These are phyloP conservation scores for Inonotus hispidus DNA, from an alignment of 1,284 basidiomycete genomes.

Conservation along the genomic window DNA sequence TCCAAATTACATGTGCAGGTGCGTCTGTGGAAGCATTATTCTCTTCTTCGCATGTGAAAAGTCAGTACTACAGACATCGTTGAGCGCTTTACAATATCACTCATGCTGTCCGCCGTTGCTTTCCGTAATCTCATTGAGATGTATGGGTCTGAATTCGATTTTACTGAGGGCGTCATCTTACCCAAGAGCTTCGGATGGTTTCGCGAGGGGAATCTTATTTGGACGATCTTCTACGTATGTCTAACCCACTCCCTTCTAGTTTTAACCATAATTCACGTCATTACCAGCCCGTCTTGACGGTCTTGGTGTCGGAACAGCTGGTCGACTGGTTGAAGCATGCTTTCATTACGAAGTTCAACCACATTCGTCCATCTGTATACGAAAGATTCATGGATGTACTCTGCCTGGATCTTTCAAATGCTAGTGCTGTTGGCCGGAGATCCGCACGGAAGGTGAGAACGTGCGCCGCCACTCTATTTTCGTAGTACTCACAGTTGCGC, in stretches of 20 bases:
- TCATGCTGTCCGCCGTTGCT: slow-evolving; percentile 92
- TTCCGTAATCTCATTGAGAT: slow-evolving; percentile 95
- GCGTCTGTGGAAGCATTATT: slow-evolving; percentile 19
- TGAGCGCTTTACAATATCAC: slow-evolving; percentile 88
- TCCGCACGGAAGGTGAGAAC: slow-evolving; percentile 61
- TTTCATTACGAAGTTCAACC: slow-evolving; percentile 98
- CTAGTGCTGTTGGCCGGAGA: slow-evolving; percentile 62
- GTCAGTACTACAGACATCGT: slow-evolving; percentile 73
- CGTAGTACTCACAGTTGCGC: slow-evolving; percentile 10
- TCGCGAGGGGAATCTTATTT: slow-evolving; percentile 64
- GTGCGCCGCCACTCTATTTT: not conserved
- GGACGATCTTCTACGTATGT: slow-evolving; percentile 87
- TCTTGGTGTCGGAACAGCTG: slow-evolving; percentile 87
- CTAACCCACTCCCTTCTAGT: not conserved
- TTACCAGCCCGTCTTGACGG: slow-evolving; percentile 80
- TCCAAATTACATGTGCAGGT: slow-evolving; percentile 98
- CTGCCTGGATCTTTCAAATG: slow-evolving; percentile 88
- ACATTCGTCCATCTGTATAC: slow-evolving; percentile 93
- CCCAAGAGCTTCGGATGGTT: slow-evolving; percentile 87
- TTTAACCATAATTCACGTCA: not conserved
- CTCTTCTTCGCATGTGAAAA: not conserved
- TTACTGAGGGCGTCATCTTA: slow-evolving; percentile 61
- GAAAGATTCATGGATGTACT: slow-evolving; percentile 95
- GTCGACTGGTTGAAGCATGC: slow-evolving; percentile 99
- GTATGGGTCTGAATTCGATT: slow-evolving; percentile 82